Base-by-base conservation (phyloP, 164 flowering plant genomes). In the Chimonanthus salicifolius region DNA sequence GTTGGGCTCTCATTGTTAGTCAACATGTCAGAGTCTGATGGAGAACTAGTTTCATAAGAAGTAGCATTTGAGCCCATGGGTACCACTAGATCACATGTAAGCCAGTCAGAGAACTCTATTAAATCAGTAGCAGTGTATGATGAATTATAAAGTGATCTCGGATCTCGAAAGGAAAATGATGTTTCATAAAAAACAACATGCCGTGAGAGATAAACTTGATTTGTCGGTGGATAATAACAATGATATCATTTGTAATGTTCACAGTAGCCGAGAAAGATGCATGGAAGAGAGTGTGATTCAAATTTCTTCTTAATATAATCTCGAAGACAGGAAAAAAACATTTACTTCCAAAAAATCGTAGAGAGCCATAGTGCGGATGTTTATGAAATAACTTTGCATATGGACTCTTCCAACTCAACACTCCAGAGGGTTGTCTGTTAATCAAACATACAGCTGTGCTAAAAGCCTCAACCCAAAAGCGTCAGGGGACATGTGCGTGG, bases 401-500 rank as follows among this genome's bases (percentile, higher is more conserved):
- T 4, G 66, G 76, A n/a, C 45, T 45, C 21, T 51, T 8, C 49
- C 6, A 0, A 16, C 18, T 8, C 7, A 67, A 9, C 5, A 74
- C 48, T 5, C 5, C 0, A 3, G 71, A 21, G 5, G 69, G 76
- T n/a, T 15, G 20, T 16, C 71, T 43, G 46, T 74, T 74, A 3
- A 67, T 67, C 9, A 74, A 16, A 5, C 7, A 67, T 13, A 58
- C 67, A 0, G 72, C 69, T 5, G 77, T 69, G 4, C 5, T 4
- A 48, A 75, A 67, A 11, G 75, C 75, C 13, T 74, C 71, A 4
- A 74, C 64, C 75, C 70, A 74, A 54, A 47, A 73, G 6, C 54
- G 20, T 11, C 49, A 0, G 20, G 70, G 70, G 2, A 68, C 54
- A 16, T 4, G 43, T 2, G 6, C 5, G 16, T 68, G 51, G 18